phyloP scores from a whole-genome alignment of 2,329 filamentous ascomycete species.

The Aureobasidium lini region DNA sequence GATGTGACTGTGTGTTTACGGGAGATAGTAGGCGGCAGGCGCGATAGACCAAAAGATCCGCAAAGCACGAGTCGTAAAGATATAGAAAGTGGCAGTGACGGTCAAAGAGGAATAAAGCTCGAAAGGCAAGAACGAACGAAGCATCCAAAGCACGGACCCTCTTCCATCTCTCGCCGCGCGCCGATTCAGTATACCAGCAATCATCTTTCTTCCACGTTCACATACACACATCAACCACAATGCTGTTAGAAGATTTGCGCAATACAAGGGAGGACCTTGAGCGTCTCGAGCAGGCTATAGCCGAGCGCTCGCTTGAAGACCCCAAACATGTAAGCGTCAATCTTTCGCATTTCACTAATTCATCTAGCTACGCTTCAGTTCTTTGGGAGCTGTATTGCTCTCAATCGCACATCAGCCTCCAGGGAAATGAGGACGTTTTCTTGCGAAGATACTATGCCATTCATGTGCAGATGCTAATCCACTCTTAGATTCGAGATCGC shows the following conservation, averaged over 20 bases:
- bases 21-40: neutral
- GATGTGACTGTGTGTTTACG: neutral
- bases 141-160: neutral
- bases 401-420: slow-evolving; percentile 27
- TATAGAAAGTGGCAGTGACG: neutral
- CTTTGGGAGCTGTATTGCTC: slow-evolving; percentile 36
- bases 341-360: neutral
- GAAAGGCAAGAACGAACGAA: neutral
- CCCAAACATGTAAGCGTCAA: slow-evolving; percentile 54
- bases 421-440: too few relatives aligned
- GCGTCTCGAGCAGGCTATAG: slow-evolving; percentile 86
- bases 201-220: neutral
- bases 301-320: slow-evolving; percentile 81
- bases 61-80: neutral
- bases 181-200: neutral
- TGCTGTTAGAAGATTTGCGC: slow-evolving; percentile 90
- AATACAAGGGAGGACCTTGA: slow-evolving; percentile 95
- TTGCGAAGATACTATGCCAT: too few relatives aligned
- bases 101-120: slow-evolving; percentile 8
- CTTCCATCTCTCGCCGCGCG: slow-evolving; percentile 9
- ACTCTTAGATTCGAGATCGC: slow-evolving; percentile 69
- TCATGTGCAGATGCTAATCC: neutral
- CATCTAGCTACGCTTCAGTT: neutral
- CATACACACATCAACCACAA: slow-evolving; percentile 21
- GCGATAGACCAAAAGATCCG: neutral